Percentiles rank a stretch among this genome's conserved stretches.
Evolutionary conservation across 805 yeast genomes (phyloP).

Genomic region (Sungouiozyma ichnusensis): DNA sequence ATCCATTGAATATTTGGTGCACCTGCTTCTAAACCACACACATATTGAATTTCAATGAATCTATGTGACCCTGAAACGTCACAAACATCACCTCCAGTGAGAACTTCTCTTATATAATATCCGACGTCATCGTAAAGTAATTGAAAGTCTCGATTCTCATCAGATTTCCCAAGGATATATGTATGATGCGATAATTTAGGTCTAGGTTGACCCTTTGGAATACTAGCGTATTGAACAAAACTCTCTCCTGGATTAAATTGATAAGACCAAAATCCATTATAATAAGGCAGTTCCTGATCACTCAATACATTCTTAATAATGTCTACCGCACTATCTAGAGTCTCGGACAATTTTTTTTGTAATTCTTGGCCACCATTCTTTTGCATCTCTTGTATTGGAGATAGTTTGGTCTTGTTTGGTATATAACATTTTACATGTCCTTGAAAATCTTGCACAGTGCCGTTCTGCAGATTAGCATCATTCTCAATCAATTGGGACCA

Average conservation of each 20-base stretch:
- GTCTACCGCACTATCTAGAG: slow-evolving; percentile 11
- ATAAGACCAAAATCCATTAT: slow-evolving; percentile 45
- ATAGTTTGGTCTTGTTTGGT: slow-evolving; percentile 5
- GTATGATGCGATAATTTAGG: not conserved
- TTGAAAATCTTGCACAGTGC: slow-evolving; percentile 12
- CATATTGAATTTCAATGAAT: slow-evolving; percentile 43
- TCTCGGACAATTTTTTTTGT: slow-evolving; percentile 10
- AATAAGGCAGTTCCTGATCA: slow-evolving; percentile 18
- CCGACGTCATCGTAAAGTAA: slow-evolving; percentile 29
- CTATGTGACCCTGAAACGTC: slow-evolving; percentile 47
- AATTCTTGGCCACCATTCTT: slow-evolving; percentile 6
- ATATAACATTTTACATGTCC: slow-evolving; percentile 15
- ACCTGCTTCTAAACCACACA: slow-evolving; percentile 33
- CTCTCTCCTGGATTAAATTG: slow-evolving; percentile 40
- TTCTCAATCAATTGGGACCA: slow-evolving; percentile 13
- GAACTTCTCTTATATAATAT: slow-evolving; percentile 24
- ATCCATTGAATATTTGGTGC: slow-evolving; percentile 30
- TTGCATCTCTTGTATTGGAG: slow-evolving; percentile 5
- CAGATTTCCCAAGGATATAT: slow-evolving; percentile 9
- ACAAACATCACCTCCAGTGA: slow-evolving; percentile 48
- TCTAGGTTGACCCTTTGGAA: slow-evolving; percentile 2
- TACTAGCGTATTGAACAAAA: slow-evolving; percentile 38
- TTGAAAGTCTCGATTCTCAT: slow-evolving; percentile 17
- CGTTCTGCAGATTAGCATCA: slow-evolving; percentile 8
- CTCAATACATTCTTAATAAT: slow-evolving; percentile 10